Evolutionary conservation across 495 filamentous ascomycete genomes (phyloP), one percentile per base, ranked within the genome.

Genomic region (Penicillium antarcticum): DNA sequence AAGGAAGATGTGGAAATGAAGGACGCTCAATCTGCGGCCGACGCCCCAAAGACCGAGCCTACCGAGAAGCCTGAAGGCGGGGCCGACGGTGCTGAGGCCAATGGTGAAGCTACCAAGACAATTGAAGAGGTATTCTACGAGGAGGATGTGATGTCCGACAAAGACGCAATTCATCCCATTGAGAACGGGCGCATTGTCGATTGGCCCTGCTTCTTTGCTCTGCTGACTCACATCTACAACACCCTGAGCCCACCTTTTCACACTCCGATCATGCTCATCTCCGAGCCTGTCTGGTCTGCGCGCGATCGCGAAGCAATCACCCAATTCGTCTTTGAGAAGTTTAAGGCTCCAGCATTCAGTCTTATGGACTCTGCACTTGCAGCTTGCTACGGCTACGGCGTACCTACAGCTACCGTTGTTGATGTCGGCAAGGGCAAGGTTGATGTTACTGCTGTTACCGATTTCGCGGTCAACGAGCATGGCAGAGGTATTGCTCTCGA

Each of bases 301-400:
- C 81, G 84, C 41, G 89, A 96, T 66, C 84, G 85, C 60, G 91
- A 96, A 68, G 74, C 73, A 10, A 80, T 97, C 33, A 86, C 91
- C 4, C 88, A 89, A 49, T 98, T 96, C 71, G 80, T 97, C 55
- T 98, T 98, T 57, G 94, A 97, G 69, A 91, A 91, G 69, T 96
- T 96, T 66, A 96, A 94, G 74, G 90, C 87, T 1, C 94, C 94
- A 0, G 91, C 87, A 0, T 87, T 98, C 44, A 88, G 82, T 45
- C 68, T 97, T 34, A 86, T 97, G 75, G 87, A 97, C 66, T 82
- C 88, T 42, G 91, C 88, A 0, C 67, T 94, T 14, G 91, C 92
- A 7, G 83, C 87, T 0, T 84, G 86, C 55, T 97, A 90, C 62
- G 94, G 89, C 2, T 88, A 91, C 47, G 91, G 89, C 37, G 79